Percentiles rank a stretch among this genome's conserved stretches.
phyloP scores from a whole-genome alignment of 192 early-diverging fungal genomes.

The Mortierella antarctica region DNA sequence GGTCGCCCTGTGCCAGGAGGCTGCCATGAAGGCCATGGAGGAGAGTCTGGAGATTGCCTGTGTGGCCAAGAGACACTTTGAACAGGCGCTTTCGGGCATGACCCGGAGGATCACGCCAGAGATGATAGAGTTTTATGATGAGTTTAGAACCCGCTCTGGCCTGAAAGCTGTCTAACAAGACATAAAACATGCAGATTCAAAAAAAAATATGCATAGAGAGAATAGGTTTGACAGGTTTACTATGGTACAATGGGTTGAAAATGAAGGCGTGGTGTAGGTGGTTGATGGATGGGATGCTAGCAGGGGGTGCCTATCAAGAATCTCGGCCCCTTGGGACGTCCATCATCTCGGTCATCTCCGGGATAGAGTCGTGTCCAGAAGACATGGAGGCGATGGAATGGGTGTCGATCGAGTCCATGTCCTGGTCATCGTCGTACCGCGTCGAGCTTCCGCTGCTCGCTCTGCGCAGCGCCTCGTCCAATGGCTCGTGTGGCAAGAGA shows the following conservation, averaged over 20 bases:
- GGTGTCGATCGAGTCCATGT: slow-evolving; percentile 46
- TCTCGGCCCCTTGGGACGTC: not conserved
- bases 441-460: slow-evolving; percentile 23
- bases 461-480: not conserved
- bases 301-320: too few species aligned
- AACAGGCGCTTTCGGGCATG: slow-evolving; percentile 66
- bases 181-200: not conserved
- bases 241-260: too few species aligned
- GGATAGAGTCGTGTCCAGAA: slow-evolving; percentile 39
- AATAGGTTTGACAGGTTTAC: too few species aligned
- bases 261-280: too few species aligned
- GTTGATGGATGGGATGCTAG: too few species aligned
- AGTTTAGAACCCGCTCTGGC: slow-evolving; percentile 69
- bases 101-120: slow-evolving; percentile 86
- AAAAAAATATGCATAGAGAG: too few species aligned
- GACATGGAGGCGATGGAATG: slow-evolving; percentile 44
- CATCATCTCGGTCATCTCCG: slow-evolving; percentile 32
- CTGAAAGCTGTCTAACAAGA: slow-evolving; percentile 56
- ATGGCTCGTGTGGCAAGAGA: not conserved
- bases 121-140: slow-evolving; percentile 91
- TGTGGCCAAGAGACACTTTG: slow-evolving; percentile 73
- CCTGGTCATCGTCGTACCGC: slow-evolving; percentile 41
- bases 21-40: slow-evolving; percentile 92
- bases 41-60: slow-evolving; percentile 67
- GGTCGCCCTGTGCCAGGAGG: slow-evolving; percentile 93